Base-by-base conservation (phyloP, 1,139 yeast species). In the Suhomyces coccinellae region DNA sequence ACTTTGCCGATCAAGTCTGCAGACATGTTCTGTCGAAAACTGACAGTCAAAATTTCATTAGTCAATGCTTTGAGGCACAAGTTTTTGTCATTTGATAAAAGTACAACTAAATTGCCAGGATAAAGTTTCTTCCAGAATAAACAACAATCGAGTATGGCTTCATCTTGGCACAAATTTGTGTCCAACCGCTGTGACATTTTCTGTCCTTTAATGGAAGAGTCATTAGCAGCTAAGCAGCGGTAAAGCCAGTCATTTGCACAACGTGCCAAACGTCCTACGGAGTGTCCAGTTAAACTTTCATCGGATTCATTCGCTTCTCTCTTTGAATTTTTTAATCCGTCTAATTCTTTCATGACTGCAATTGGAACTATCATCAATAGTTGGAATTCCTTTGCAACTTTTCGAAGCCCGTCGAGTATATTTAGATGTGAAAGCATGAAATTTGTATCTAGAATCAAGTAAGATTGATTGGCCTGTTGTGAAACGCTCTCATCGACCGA, bases 131-230 rank as follows among this genome's bases (percentile, higher is more conserved):
- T 73, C 49, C 83, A 82, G 58, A 76, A 90, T 26, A 85, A 57
- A 55, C 96, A 86, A 59, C 97, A 89, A 63, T 91, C 97, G 31
- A 90, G 64, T 49, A 91, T 90, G 0, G 96, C 77, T 56, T 90
- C 96, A 61, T 91, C 98, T 46, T 87, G 85, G 0, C 49, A 50
- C 1, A 82, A 61, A 6, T 59, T 42, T 33, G 49, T 41, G 67
- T 80, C 55, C 10, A 83, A 46, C 33, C 70, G 65, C 57, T 90
- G 88, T 24, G 69, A 66, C 31, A 77, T 45, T 52, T 75, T 79
- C 59, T 91, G 97, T 0, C 90, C 96, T 38, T 75, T 65, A 0
- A 90, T 80, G 1, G 75, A 67, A 0, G 77, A 65, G 37, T 74
- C 70, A 5, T 63, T 60, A 9, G 71, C 69, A 0, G 90, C 87